These are phyloP conservation scores for Murraya paniculata DNA, from an alignment of 345 rosid genomes.

Conservation along the genomic window DNA sequence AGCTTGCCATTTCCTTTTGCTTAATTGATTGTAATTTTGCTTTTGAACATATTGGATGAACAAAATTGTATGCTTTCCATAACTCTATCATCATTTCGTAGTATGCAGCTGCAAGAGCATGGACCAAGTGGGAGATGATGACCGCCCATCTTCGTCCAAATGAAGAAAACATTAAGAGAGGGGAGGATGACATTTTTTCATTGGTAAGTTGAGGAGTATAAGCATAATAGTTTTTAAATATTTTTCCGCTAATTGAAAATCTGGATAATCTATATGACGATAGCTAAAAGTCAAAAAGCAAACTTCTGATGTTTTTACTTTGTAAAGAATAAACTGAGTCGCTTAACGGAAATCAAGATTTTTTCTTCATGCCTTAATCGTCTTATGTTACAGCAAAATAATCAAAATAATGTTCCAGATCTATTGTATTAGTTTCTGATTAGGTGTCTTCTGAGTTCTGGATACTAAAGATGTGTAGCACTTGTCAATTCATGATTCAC, in stretches of 20 bases:
- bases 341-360: not conserved
- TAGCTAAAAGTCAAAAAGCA: not conserved
- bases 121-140: constrained; percentile 99
- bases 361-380: not conserved
- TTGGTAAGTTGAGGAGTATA: constrained; percentile 47
- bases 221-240: not conserved
- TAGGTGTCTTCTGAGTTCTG: not conserved
- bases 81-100: constrained; percentile 33
- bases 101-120: constrained; percentile 94
- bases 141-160: constrained; percentile 82
- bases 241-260: not conserved
- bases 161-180: constrained; percentile 75
- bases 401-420: not conserved
- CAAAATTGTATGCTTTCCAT: not conserved
- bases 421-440: not conserved
- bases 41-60: not conserved
- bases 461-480: not conserved
- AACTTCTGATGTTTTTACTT: not conserved
- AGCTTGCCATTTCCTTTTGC: not conserved
- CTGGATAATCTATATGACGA: not conserved
- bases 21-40: not conserved
- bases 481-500: not conserved
- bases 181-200: constrained; percentile 85
- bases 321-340: not conserved
- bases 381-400: not conserved